Evolutionary conservation across 2,329 filamentous ascomycete species (phyloP), one percentile per base, ranked within the genome.

Genomic region (Sarocladium strictum): DNA sequence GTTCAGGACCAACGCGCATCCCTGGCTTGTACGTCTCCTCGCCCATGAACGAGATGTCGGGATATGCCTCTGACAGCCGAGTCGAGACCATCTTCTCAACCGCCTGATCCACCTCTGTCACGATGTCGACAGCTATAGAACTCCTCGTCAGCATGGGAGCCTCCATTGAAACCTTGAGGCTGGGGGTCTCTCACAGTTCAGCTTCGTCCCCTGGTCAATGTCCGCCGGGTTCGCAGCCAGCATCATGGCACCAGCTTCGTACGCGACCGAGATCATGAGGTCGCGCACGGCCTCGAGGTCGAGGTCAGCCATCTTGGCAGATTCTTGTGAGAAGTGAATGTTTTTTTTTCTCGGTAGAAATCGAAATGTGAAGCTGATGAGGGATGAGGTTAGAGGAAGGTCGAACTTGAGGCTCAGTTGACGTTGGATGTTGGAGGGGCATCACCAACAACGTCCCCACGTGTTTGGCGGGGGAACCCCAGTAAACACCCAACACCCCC

Each of bases 11-110:
- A 47, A 93, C 74, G 41, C 69, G 72, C 57, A 76, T 74, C 62
- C 87, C 87, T 1, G 86, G 80, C 58, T 83, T 76, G 73, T 90
- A 87, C 26, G 87, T 90, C 71, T 93, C 88, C 66, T 90, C 87
- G 65, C 87, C 87, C 67, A 90, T 83, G 68, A 90, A 89, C 59
- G 76, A 68, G 63, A 79, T 80, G 57, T 65, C 59, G 1, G 84
- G 84, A 65, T 83, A 86, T 17, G 73, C 67, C 15, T 69, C 58
- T 2, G 69, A 70, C 14, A 87, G 76, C 38, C 74, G 74, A 15
- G 70, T 66, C 7, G 76, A 79, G 54, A 87, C 80, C 73, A 84
- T 81, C 53, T 75, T 72, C 67, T 87, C 84, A 53, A 87, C 82
- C 12, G 80, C 82, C 64, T 83, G 76, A 70, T 87, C 84, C 19